These are phyloP conservation scores for Cladorrhinum sp. DNA, from an alignment of 2,329 filamentous ascomycete genomes.

Conservation along the genomic window DNA sequence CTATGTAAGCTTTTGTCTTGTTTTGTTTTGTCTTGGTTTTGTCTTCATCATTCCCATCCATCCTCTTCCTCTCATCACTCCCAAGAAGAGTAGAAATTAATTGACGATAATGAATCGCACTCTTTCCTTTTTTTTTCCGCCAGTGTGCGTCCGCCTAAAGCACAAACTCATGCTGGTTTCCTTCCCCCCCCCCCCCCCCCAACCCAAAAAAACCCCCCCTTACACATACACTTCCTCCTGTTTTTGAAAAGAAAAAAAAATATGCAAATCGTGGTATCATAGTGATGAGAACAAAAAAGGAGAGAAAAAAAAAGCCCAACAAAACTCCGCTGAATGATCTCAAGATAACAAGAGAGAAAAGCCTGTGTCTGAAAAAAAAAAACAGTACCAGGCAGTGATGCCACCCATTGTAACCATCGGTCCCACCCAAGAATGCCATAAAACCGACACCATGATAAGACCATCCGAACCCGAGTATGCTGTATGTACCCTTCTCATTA, in stretches of 20 bases:
- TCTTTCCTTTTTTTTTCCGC: background rate
- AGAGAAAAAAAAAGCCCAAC: background rate
- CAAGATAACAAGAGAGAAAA: slow-evolving; percentile 15
- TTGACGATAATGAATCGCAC: background rate
- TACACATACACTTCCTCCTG: background rate
- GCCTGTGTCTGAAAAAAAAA: slow-evolving; percentile 13
- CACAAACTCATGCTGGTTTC: no score
- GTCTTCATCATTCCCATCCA: no score
- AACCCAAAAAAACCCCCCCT: background rate
- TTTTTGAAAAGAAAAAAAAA: slow-evolving; percentile 7
- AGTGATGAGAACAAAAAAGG: slow-evolving; percentile 11
- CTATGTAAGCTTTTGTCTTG: background rate
- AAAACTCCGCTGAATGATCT: slow-evolving; percentile 17
- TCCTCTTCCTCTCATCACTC: background rate
- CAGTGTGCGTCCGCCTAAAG: background rate
- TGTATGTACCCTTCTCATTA: background rate
- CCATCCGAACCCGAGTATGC: slow-evolving; percentile 20
- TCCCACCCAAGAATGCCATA: slow-evolving; percentile 19
- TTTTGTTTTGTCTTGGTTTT: background rate
- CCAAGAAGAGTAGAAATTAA: background rate
- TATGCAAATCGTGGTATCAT: slow-evolving; percentile 29
- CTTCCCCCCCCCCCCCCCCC: background rate
- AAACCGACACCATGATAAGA: slow-evolving; percentile 21
- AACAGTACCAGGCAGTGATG: slow-evolving; percentile 24
- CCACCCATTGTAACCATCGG: slow-evolving; percentile 28